phyloP scores from a whole-genome alignment of 306 rosid species.

The Potentilla sterilis region DNA sequence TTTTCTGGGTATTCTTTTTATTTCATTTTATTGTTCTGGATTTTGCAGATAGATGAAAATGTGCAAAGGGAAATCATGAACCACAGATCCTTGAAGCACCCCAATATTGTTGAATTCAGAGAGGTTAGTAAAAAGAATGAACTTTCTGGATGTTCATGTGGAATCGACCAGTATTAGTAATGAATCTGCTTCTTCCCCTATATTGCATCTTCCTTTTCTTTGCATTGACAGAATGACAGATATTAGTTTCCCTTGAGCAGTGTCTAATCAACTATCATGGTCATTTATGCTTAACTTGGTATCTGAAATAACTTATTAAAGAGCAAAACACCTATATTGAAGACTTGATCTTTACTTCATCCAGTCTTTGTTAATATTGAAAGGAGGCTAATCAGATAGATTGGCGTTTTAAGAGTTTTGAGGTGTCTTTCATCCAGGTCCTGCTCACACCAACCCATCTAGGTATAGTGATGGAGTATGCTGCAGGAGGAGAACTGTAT shows the following conservation, averaged over 20 bases:
- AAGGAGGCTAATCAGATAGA: not conserved
- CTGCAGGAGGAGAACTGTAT: conserved; percentile 82
- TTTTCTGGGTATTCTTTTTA: not conserved
- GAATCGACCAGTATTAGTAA: not conserved
- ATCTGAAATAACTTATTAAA: not conserved
- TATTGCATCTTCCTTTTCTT: not conserved
- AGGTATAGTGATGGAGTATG: conserved; percentile 87
- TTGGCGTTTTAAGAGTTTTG: conserved; percentile 20
- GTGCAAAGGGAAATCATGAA: conserved; percentile 86
- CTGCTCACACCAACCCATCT: conserved; percentile 79
- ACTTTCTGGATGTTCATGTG: not conserved
- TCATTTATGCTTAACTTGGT: not conserved
- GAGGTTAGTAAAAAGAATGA: conserved; percentile 39
- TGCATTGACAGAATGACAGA: not conserved
- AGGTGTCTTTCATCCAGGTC: conserved; percentile 49
- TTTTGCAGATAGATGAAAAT: conserved; percentile 66
- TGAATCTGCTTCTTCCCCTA: not conserved
- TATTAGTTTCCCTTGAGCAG: not conserved
- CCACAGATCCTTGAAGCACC: conserved; percentile 84
- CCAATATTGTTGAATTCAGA: conserved; percentile 75
- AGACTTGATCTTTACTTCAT: not conserved
- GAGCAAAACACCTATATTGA: not conserved
- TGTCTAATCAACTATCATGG: not conserved
- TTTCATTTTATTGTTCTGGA: not conserved
- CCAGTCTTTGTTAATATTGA: not conserved